These are phyloP conservation scores for Chlorella sp. DNA, from an alignment of 139 green algal genomes.

Conservation along the genomic window DNA sequence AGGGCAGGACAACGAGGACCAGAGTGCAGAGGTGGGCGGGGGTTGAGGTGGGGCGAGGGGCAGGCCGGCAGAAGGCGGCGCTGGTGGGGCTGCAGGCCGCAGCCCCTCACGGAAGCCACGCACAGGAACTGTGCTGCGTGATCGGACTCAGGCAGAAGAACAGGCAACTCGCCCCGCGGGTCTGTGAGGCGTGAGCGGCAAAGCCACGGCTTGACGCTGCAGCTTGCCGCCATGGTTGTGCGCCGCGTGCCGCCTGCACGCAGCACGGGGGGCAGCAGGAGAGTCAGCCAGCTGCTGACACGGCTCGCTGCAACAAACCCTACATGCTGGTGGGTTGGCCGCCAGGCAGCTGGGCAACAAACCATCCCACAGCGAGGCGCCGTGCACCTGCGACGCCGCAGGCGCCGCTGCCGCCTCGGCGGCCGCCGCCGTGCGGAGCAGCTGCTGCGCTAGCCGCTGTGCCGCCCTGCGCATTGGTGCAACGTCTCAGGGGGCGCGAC, in stretches of 20 bases:
- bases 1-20: background rate
- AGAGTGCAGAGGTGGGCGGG: background rate
- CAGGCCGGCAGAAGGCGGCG: background rate
- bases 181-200: constrained; percentile 6
- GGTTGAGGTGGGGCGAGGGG: background rate
- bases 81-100: background rate
- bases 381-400: background rate
- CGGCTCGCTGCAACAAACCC: no score
- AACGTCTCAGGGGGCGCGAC: no score
- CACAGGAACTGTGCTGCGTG: no score
- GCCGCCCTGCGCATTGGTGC: constrained; percentile 13
- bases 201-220: background rate
- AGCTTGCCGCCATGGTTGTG: constrained; percentile 6
- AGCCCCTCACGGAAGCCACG: background rate
- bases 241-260: background rate
- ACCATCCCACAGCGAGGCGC: background rate
- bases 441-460: constrained; percentile 1
- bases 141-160: background rate
- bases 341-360: background rate
- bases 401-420: background rate
- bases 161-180: constrained; percentile 25
- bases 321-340: no score
- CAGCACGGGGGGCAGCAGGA: no score
- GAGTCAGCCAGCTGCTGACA: no score
- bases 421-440: background rate